Percentiles rank a stretch among this genome's conserved stretches.
Evolutionary conservation across 768 basidiomycete species (phyloP).

Genomic region (Cystobasidium onofrii): DNA sequence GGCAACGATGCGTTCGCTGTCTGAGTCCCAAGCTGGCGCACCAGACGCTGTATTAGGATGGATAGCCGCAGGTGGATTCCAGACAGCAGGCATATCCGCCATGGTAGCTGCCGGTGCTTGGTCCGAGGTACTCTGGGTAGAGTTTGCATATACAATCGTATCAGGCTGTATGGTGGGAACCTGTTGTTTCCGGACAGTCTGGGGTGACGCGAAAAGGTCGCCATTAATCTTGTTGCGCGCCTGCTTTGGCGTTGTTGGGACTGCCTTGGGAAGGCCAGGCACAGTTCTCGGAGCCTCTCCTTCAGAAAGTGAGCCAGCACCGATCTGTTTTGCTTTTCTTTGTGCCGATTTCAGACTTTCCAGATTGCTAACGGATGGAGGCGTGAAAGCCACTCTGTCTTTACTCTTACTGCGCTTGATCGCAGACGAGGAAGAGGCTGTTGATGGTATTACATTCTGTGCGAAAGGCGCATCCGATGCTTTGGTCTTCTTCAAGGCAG

Average conservation of each 20-base stretch:
- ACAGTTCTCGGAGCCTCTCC: not conserved
- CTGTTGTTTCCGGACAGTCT: not conserved
- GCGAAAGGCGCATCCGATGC: not conserved
- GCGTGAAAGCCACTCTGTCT: slow-evolving; percentile 17
- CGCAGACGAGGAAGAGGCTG: not conserved
- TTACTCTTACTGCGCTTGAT: slow-evolving; percentile 7
- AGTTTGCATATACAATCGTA: not conserved
- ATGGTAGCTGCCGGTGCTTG: not conserved
- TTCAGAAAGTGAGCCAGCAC: not conserved
- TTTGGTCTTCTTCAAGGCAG: slow-evolving; percentile 8
- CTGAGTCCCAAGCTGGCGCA: not conserved
- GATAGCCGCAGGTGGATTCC: not conserved
- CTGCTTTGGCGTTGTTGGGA: not conserved
- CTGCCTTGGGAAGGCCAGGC: not conserved
- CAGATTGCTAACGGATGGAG: slow-evolving; percentile 8
- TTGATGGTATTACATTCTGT: not conserved
- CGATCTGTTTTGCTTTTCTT: not conserved
- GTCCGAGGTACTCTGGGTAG: not conserved
- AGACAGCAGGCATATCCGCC: not conserved
- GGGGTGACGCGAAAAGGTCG: not conserved
- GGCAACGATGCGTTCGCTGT: not conserved
- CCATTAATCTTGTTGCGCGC: not conserved
- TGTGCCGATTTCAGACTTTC: not conserved
- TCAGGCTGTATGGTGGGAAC: not conserved
- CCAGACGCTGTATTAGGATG: not conserved